A percentile compares a stretch with the other conserved stretches of the same genome.
Conservation (phyloP, 495 filamentous ascomycete genomes). For the Penicillium paxilli region DNA sequence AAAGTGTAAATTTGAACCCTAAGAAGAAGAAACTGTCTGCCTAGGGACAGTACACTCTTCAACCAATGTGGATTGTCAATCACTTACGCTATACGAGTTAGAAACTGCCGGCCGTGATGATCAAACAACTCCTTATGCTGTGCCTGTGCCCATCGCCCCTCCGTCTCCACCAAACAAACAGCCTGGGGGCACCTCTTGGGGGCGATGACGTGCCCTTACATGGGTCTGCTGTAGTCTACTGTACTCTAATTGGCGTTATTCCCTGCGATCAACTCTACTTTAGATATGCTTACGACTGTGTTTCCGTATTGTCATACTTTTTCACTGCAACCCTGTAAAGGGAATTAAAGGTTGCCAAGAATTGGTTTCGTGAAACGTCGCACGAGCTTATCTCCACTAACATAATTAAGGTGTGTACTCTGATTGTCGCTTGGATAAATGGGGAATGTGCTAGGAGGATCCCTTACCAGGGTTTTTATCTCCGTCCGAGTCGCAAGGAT, state of each 20-base stretch:
- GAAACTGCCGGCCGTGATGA: not conserved
- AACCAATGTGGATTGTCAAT: not conserved
- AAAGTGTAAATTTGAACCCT: not conserved
- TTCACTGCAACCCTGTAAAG: constrained; percentile 21
- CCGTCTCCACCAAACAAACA: not conserved
- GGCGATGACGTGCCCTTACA: constrained; percentile 19
- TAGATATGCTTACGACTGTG: constrained; percentile 17
- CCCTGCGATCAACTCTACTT: constrained; percentile 16
- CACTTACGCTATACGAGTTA: not conserved
- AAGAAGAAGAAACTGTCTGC: not conserved
- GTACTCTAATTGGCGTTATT: constrained; percentile 1
- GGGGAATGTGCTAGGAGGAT: constrained; percentile 15
- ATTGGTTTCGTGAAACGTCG: constrained; percentile 40
- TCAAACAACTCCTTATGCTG: not conserved
- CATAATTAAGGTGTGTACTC: constrained; percentile 34
- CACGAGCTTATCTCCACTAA: constrained; percentile 49
- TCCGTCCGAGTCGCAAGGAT: constrained; percentile 1
- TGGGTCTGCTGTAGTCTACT: constrained; percentile 4
- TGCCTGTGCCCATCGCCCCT: not conserved
- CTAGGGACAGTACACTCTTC: no score
- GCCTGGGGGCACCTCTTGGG: not conserved
- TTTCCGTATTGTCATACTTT: constrained; percentile 23
- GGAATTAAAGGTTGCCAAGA: constrained; percentile 32
- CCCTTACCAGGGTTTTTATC: not conserved
- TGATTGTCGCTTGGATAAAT: constrained; percentile 15